Evolutionary conservation across 2,329 filamentous ascomycete species (phyloP), one percentile per base, ranked within the genome.

Genomic region (Aspergillus sclerotialis): DNA sequence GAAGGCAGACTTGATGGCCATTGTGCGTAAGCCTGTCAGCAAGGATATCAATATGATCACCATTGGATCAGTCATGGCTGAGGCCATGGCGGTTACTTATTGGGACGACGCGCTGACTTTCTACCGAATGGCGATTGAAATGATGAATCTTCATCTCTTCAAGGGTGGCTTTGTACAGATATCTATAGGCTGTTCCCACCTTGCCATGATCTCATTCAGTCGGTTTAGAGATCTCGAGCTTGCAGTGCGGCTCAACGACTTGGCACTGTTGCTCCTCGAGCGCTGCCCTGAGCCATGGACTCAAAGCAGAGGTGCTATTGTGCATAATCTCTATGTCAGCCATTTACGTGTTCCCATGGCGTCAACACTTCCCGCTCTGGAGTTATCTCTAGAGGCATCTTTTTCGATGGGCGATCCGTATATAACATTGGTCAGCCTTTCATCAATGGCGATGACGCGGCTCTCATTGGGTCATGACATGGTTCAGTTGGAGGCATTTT

Each of bases 251-350:
- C 65, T 78, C 37, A 73, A 71, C 28, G 65, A 72, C 18, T 64
- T 71, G 21, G 71, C 74, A 2, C 60, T 75, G 28, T 58, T 63
- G 18, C 57, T 80, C 5, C 67, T 78, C 33, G 65, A 71, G 11
- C 57, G 62, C 31, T 76, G 69, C 39, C 63, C 69, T 2, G 69
- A 74, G 34, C 46, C 64, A 3, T 78, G 75, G 51, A 76, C 73
- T 0, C 56, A 70, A 14, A 74, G 73, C 15, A 64, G 75, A 29
- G 74, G 73, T 3, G 66, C 72, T 26, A 75, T 76, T 2, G 56
- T 78, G 14, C 70, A 75, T 36, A 67, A 70, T n/a, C 55, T 78
- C 7, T 80, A 79, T 51, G 58, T 80, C n/a, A 75, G 73, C n/a
- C 76, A 81, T 48, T 51, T 80, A 15, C 65, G 72, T 37, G 60